Evolutionary conservation across 73 alveolate species (phyloP).

Genomic region (Stentor roeselii): DNA sequence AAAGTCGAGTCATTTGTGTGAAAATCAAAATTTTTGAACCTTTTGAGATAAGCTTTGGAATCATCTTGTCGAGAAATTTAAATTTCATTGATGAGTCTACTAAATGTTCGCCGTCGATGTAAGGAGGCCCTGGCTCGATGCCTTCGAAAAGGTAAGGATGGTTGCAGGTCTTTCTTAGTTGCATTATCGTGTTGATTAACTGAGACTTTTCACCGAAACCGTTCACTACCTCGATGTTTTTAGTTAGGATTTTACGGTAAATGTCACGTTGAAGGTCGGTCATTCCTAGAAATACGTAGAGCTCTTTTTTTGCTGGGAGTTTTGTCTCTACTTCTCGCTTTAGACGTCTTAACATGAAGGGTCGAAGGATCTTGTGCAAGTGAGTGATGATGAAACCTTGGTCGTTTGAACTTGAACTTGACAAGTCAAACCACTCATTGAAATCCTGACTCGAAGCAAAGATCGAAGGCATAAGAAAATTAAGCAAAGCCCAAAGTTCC

Average conservation of each 20-base stretch:
- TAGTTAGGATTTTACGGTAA: constrained; percentile 83
- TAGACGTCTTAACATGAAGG: constrained; percentile 89
- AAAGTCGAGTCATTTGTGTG: constrained; percentile 95
- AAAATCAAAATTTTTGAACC: constrained; percentile 92
- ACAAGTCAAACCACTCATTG: constrained; percentile 67
- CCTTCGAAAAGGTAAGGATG: constrained; percentile 97
- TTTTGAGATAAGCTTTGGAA: constrained; percentile 78
- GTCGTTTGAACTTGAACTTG: constrained; percentile 40
- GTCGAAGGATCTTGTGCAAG: constrained; percentile 74
- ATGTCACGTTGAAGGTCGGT: constrained; percentile 78
- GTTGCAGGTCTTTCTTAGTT: constrained; percentile 90
- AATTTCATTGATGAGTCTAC: constrained; percentile 88
- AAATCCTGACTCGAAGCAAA: constrained; percentile 39
- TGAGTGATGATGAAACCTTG: constrained; percentile 62
- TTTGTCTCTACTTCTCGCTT: constrained; percentile 83
- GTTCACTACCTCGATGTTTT: constrained; percentile 65
- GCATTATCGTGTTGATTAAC: constrained; percentile 85
- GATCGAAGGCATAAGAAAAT: constrained; percentile 78
- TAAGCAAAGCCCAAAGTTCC: constrained; percentile 80
- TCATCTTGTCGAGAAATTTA: constrained; percentile 85
- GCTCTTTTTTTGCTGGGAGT: constrained; percentile 94
- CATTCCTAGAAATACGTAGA: constrained; percentile 77
- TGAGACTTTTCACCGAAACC: constrained; percentile 33
- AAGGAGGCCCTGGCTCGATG: constrained; percentile 92
- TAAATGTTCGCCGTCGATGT: constrained; percentile 89